Base-by-base conservation (phyloP, 2,329 filamentous ascomycete genomes). In the Clarireedia monteithiana region DNA sequence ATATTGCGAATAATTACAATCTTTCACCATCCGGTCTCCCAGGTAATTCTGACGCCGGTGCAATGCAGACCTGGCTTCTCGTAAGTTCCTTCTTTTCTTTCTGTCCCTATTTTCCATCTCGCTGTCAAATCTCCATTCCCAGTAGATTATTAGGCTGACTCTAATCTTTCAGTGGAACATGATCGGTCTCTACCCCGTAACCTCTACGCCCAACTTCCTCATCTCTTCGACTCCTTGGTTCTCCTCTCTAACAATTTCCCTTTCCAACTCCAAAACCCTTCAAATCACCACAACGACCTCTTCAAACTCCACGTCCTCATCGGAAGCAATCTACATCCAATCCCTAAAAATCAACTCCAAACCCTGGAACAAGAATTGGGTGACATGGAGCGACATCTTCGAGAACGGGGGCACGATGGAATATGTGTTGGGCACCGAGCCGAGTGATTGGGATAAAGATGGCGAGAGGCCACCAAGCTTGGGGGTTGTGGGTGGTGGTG, bases 51-150 rank as follows among this genome's bases (percentile, higher is more conserved):
- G 85, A 89, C 66, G 83, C 83, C 3, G 85, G 85, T 6, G 83
- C 85, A 9, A 88, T 89, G 84, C 83, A 88, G 67, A 82, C 78
- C 12, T 87, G 83, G 80, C 69, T 86, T 5, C 69, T 86, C 15
- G 44, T 47, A 47, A 14, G 44, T 27, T 47, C 12, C 12, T 23
- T 3, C 42, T 14, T 53, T 38, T 36, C 27, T 46, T 17, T 14
- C 39, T 17, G 2, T 26, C 14, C 23, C 17, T 6, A 5, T 12
- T 45, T 45, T 3, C 5, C 20, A 12, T n/a, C 9, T 24, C 44
- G 27, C 20, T 5, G 5, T 14, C 2, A 46, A 23, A 23, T 9
- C 10, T 30, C 10, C 12, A 46, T 26, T 14, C 15, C 20, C 12
- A 45, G 24, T 15, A 12, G 12, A 34, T 12, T 12, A 34, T 4